phyloP scores from a whole-genome alignment of 1,284 basidiomycete genomes.

The Leccinum angustisporum region DNA sequence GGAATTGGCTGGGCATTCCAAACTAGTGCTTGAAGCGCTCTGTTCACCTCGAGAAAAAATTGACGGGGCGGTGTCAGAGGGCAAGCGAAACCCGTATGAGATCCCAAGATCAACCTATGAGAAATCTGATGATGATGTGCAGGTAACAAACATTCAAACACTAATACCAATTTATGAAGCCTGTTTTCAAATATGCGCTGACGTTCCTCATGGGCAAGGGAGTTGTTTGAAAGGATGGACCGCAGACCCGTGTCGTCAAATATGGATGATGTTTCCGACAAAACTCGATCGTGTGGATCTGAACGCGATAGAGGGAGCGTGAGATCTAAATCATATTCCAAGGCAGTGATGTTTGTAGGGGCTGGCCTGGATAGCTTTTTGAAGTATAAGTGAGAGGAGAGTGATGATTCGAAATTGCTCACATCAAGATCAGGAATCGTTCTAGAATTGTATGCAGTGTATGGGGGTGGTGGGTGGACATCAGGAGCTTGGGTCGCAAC shows the following conservation, averaged over 20 bases:
- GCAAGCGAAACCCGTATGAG: conserved; percentile 1
- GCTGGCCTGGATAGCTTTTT: not conserved
- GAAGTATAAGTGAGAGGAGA: not conserved
- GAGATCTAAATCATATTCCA: not conserved
- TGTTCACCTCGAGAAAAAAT: not conserved
- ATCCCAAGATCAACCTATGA: not conserved
- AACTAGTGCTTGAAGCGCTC: not conserved
- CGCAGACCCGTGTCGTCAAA: not conserved
- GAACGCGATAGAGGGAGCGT: not conserved
- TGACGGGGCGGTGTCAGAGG: not conserved
- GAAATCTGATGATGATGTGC: not conserved
- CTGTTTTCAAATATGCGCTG: conserved; percentile 4
- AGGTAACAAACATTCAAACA: not conserved
- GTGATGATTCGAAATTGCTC: not conserved
- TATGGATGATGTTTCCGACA: not conserved
- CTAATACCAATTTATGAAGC: not conserved
- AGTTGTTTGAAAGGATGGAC: not conserved
- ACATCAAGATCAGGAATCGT: not conserved
- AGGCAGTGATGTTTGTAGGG: no score
- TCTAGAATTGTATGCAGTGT: not conserved
- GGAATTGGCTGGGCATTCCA: not conserved
- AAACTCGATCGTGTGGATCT: not conserved
- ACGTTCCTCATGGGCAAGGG: not conserved
- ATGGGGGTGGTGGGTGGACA: not conserved
- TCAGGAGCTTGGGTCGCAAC: not conserved